Base-by-base conservation (phyloP, 495 filamentous ascomycete genomes). In the Aspergillus egyptiacus region DNA sequence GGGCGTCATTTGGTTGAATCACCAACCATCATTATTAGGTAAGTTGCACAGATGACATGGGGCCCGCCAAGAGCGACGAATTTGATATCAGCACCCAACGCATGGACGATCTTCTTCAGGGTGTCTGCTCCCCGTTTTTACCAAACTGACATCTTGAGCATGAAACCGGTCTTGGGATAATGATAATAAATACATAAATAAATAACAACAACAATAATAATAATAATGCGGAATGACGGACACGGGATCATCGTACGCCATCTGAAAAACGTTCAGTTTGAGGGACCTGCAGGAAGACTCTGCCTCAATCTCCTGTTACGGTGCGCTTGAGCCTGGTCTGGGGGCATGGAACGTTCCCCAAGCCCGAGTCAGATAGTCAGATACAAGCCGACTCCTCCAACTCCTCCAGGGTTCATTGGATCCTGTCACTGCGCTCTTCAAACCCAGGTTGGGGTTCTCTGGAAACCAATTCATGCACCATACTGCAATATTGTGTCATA, bases 401-500 rank as follows among this genome's bases (percentile, higher is more conserved):
- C n/a, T n/a, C n/a, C n/a, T n/a, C n/a, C n/a, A n/a, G n/a, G n/a
- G n/a, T n/a, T n/a, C n/a, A n/a, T n/a, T n/a, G n/a, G n/a, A n/a
- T n/a, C 24, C 5, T 27, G 5, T 27, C 24, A 27, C 24, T 8
- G 5, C 24, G 24, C 24, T 27, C 5, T 27, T 8, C 24, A 27
- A 27, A 27, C 24, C n/a, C n/a, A n/a, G n/a, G n/a, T n/a, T n/a
- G n/a, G n/a, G n/a, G n/a, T n/a, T n/a, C n/a, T n/a, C n/a, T n/a
- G n/a, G n/a, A 27, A 27, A 27, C 24, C 8, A 10, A 6, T 10
- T 31, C 28, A 2, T 31, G 28, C 10, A 13, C 31, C 24, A 13
- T 32, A 39, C 38, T 30, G 17, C 15, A 45, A 3, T 9, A 48
- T 46, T 38, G 49, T 51, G 52, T 53, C 56, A 55, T 53, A 28